A percentile compares a stretch with the other conserved stretches of the same genome.
These are phyloP conservation scores for Fusarium camptoceras DNA, from an alignment of 2,329 filamentous ascomycete species.

Conservation along the genomic window DNA sequence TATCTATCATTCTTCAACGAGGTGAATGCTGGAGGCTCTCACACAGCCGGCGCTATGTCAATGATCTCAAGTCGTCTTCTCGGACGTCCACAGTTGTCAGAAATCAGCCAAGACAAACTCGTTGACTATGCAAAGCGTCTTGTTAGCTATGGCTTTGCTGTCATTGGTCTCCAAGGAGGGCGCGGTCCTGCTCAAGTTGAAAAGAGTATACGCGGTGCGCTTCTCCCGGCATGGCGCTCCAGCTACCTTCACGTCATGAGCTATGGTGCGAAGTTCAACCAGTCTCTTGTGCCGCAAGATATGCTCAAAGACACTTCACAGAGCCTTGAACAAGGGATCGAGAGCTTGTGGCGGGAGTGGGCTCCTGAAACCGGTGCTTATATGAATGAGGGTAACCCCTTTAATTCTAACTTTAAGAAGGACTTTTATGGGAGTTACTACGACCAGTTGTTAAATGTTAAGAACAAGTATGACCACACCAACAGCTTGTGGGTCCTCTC, in stretches of 20 bases:
- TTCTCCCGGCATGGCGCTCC: not conserved
- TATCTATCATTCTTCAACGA: not conserved
- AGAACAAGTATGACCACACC: not conserved
- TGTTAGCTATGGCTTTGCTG: not conserved
- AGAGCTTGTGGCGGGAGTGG: not conserved
- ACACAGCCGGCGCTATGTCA: not conserved
- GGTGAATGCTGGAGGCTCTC: not conserved
- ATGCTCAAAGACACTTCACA: not conserved
- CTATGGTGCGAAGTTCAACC: not conserved
- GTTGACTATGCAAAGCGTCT: not conserved
- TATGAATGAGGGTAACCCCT: not conserved
- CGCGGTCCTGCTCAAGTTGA: not conserved
- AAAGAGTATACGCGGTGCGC: not conserved
- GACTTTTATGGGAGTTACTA: not conserved
- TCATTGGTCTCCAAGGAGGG: not conserved
- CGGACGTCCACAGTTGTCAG: not conserved
- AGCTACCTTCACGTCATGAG: slow-evolving; percentile 1
- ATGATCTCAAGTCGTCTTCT: not conserved
- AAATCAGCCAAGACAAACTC: not conserved
- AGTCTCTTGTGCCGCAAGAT: not conserved
- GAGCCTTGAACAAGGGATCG: not conserved
- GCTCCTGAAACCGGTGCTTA: not conserved
- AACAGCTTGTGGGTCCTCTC: not conserved
- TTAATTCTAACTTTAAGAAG: not conserved
- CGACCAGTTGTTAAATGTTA: not conserved